Evolutionary conservation across 192 early-diverging fungal genomes (phyloP).

Genomic region (Helicostylum pulchrum): DNA sequence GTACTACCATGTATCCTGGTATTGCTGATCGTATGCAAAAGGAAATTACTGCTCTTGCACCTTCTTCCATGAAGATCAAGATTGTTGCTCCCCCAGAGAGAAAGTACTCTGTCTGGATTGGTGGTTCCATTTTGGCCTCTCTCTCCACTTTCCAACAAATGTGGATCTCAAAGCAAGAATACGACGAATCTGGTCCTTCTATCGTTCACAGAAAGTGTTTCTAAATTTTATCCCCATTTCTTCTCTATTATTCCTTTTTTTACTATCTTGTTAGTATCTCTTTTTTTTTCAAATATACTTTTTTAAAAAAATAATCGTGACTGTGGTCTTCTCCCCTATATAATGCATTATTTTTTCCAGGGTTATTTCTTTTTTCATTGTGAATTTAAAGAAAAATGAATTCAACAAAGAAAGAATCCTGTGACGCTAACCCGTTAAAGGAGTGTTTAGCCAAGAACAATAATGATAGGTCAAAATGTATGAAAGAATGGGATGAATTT

Average conservation of each 20-base stretch:
- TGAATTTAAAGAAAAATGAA: too few species aligned
- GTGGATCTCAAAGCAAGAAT: conserved; percentile 89
- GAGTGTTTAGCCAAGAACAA: conserved; percentile 52
- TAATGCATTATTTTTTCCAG: too few species aligned
- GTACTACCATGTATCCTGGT: conserved; percentile 95
- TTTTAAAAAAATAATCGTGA: too few species aligned
- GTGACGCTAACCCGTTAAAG: conserved; percentile 58
- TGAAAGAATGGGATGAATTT: conserved; percentile 64
- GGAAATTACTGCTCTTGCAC: conserved; percentile 91
- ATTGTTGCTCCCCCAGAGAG: conserved; percentile 96
- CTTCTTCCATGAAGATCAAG: conserved; percentile 91
- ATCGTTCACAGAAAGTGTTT: conserved; percentile 62
- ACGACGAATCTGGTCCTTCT: conserved; percentile 56
- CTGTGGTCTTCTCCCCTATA: too few species aligned
- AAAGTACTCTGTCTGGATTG: conserved; percentile 98
- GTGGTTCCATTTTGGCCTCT: conserved; percentile 93
- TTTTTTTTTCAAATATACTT: too few species aligned
- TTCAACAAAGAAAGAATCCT: conserved; percentile 27
- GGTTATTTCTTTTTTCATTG: neutral
- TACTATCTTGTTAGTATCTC: too few species aligned
- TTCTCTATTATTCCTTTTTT: neutral
- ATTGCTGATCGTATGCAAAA: conserved; percentile 95
- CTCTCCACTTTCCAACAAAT: conserved; percentile 97
- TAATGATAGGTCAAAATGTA: conserved; percentile 58
- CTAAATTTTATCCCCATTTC: conserved; percentile 18